Conservation (phyloP, 352 stramenopile genomes). For the Pythium coloratum region DNA sequence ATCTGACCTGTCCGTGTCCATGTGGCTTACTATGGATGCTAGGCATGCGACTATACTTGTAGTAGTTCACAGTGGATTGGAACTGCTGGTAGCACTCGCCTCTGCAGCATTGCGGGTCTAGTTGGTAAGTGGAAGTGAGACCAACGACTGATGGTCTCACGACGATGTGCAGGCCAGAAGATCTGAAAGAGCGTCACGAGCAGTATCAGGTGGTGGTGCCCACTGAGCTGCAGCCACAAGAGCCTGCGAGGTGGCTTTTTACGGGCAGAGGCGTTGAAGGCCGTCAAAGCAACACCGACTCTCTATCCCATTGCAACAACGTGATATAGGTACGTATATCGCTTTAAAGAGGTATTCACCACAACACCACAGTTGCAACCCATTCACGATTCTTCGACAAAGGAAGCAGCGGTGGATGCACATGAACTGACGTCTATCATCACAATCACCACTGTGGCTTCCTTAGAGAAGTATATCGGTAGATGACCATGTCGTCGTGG, state of each 20-base stretch:
- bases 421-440: too few relatives aligned
- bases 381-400: not conserved
- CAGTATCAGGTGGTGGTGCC: not conserved
- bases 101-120: not conserved
- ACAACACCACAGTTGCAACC: too few relatives aligned
- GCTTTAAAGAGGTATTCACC: not conserved
- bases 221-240: not conserved
- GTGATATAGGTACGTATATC: conserved; percentile 6
- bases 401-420: too few relatives aligned
- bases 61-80: too few relatives aligned
- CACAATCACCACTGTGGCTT: too few relatives aligned
- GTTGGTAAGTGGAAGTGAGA: not conserved
- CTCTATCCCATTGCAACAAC: not conserved
- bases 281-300: not conserved
- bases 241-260: not conserved
- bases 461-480: too few relatives aligned
- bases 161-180: not conserved
- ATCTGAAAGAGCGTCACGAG: not conserved
- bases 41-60: too few relatives aligned
- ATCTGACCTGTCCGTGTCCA: not conserved
- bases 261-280: not conserved
- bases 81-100: not conserved
- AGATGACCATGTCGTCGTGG: too few relatives aligned
- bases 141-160: not conserved
- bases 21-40: not conserved